Percentiles rank a stretch among this genome's conserved stretches.
Evolutionary conservation across 805 yeast species (phyloP).

Genomic region (Monosporozyma siamensis): DNA sequence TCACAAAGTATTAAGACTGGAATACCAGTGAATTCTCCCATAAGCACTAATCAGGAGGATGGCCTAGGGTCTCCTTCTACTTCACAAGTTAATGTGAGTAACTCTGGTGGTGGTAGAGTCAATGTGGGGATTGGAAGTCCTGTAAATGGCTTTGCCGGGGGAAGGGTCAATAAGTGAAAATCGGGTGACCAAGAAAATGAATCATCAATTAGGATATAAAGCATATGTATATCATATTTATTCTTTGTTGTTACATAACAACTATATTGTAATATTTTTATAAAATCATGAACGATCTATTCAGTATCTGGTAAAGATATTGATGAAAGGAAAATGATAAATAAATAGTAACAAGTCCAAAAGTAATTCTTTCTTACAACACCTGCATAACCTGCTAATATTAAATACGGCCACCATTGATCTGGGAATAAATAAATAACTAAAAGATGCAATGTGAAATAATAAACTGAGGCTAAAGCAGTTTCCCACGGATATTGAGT

Average conservation of each 20-base stretch:
- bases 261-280: neutral
- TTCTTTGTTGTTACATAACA: neutral
- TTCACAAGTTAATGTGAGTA: conserved; percentile 1
- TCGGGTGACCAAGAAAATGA: no score
- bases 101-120: conserved; percentile 17
- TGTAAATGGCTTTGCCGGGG: conserved; percentile 13
- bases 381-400: conserved; percentile 9
- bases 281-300: no score
- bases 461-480: conserved; percentile 7
- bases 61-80: conserved; percentile 2
- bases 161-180: conserved; percentile 12
- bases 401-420: conserved; percentile 12
- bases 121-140: conserved; percentile 19
- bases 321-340: conserved; percentile 5
- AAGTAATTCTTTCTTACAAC: conserved; percentile 7
- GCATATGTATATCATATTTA: no score
- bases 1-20: conserved; percentile 1
- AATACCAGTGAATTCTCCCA: conserved; percentile 1
- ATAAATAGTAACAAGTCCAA: conserved; percentile 12
- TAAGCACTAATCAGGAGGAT: conserved; percentile 5
- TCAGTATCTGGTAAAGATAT: neutral
- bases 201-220: no score
- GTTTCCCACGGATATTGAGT: conserved; percentile 27
- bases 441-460: conserved; percentile 13
- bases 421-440: conserved; percentile 7